Conservation (phyloP, 2,329 filamentous ascomycete genomes). For the Sphaerulina musiva region DNA sequence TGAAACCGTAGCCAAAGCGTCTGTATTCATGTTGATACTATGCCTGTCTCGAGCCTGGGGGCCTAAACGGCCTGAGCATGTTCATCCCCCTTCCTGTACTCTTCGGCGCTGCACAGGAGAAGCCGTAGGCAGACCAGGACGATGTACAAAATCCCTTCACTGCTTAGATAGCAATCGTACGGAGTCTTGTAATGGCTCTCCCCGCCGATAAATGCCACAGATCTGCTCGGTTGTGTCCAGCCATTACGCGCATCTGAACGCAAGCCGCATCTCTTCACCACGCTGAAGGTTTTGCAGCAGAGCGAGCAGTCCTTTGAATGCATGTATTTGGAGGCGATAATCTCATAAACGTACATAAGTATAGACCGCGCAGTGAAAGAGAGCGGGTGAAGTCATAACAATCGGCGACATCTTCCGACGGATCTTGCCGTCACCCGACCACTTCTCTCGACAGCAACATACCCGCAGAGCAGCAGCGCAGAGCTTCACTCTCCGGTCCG, state of each 20-base stretch:
- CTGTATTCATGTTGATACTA: background rate
- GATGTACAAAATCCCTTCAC: background rate
- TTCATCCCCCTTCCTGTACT: background rate
- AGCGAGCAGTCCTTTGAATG: no score
- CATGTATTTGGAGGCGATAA: no score
- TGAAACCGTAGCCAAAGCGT: background rate
- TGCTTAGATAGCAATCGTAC: no score
- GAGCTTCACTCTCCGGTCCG: constrained; percentile 3
- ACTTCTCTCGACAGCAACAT: background rate
- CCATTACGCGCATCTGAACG: no score
- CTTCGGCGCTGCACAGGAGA: background rate
- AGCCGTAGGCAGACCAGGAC: background rate
- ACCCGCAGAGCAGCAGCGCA: background rate
- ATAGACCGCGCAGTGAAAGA: background rate
- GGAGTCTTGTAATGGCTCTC: no score
- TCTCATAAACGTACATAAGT: no score
- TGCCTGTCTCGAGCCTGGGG: background rate
- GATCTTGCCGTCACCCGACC: background rate
- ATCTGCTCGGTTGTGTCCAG: no score
- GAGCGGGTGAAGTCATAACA: background rate
- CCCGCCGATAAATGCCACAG: no score
- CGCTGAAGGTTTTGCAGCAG: no score
- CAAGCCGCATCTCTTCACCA: no score
- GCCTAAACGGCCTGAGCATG: background rate
- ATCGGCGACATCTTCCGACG: background rate